Base-by-base conservation (phyloP, 1,139 yeast species). In the Zygotorulaspora mrakii region DNA sequence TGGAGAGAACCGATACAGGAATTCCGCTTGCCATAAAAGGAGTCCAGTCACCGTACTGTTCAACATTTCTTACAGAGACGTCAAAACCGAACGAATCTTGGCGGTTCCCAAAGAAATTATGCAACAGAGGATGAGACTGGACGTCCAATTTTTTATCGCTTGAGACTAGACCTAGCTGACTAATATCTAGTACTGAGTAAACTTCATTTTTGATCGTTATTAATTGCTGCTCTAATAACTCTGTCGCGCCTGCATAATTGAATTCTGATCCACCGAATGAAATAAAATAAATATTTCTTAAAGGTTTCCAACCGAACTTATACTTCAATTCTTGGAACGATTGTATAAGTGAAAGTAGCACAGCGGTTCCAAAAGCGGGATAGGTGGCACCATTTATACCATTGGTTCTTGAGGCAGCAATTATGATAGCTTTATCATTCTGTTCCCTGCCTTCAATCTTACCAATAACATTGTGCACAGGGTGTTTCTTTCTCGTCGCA, bases 191-290 rank as follows among this genome's bases (percentile, higher is more conserved):
- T 53, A 85, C 85, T 0, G 86, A 73, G 52, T 76, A 79, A 0
- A 86, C 85, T 48, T 82, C 81, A 34, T 75, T 70, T 43, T 71
- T 66, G 25, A 87, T 65, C 30, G 69, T 70, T 16, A 74, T 73
- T 17, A 69, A 63, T 46, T 76, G 74, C 28, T 70, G 68, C 53
- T 84, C 87, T 5, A 82, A 73, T 77, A 91, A 80, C 54, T 84
- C 94, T 0, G 94, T 73, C 28, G 88, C 73, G 0, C 98, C 98
- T 0, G 94, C 95, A 52, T 75, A 67, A 55, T 88, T 89, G 55
- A 83, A 88, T 46, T 82, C 80, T 0, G 84, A 70, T 0, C 86
- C 96, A 54, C 89, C 96, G 70, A 87, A 88, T 2, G 96, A 86
- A 0, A 80, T 78, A 64, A 91, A 88, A 54, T 82, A 81, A 6